Conservation (phyloP, 164 flowering plant species). For the Aristolochia contorta region DNA sequence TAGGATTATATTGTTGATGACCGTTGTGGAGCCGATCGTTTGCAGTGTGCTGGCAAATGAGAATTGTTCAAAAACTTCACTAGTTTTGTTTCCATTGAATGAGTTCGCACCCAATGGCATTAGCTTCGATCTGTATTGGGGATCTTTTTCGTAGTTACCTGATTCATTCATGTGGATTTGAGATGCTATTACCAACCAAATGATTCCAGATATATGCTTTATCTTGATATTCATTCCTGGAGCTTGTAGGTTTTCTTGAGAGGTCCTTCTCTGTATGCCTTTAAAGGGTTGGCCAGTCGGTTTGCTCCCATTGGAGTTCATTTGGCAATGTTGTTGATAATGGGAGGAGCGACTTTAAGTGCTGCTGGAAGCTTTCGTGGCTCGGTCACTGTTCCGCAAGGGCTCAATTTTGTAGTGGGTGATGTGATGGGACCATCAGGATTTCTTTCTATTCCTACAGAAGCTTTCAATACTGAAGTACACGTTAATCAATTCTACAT, state of each 20-base stretch:
- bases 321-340: conserved; percentile 81
- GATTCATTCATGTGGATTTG: too few relatives aligned
- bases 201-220: too few relatives aligned
- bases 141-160: too few relatives aligned
- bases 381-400: conserved; percentile 93
- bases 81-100: too few relatives aligned
- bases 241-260: conserved; percentile 62
- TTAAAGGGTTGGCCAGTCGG: conserved; percentile 86
- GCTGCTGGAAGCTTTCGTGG: conserved; percentile 90
- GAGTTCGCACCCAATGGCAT: too few relatives aligned
- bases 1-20: too few relatives aligned
- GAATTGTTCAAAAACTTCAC: too few relatives aligned
- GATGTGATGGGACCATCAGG: conserved; percentile 79
- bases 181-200: too few relatives aligned
- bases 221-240: not conserved
- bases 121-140: too few relatives aligned
- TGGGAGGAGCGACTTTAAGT: conserved; percentile 89
- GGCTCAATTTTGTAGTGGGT: conserved; percentile 81
- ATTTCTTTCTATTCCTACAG: conserved; percentile 72
- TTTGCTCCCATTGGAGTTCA: conserved; percentile 96
- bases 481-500: conserved; percentile 87
- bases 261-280: conserved; percentile 87
- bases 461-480: conserved; percentile 81
- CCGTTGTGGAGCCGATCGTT: too few relatives aligned
- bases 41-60: too few relatives aligned